Evolutionary conservation across 1,139 yeast genomes (phyloP).

Genomic region (Geotrichum siamense): DNA sequence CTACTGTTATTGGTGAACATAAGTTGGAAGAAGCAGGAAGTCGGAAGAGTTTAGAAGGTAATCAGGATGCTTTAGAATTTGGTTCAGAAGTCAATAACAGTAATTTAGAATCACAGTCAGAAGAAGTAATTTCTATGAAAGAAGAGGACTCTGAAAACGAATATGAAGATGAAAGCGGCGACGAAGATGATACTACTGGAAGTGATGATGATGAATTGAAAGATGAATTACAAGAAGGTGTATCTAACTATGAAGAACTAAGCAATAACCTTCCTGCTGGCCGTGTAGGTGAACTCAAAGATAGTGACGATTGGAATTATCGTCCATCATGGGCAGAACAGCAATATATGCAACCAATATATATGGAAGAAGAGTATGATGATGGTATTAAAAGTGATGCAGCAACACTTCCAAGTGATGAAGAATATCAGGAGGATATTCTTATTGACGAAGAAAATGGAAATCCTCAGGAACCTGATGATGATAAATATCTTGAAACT

Average conservation of each 20-base stretch:
- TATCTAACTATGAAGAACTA: conserved; percentile 1
- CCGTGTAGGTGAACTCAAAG: conserved; percentile 5
- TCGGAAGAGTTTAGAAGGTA: conserved; percentile 10
- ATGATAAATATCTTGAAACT: conserved; percentile 7
- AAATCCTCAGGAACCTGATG: conserved; percentile 6
- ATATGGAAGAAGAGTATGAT: conserved; percentile 6
- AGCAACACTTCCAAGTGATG: conserved; percentile 18
- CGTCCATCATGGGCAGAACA: conserved; percentile 8
- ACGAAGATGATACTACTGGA: not conserved
- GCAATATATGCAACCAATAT: conserved; percentile 1
- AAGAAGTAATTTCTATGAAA: no score
- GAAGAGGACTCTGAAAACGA: conserved; percentile 18
- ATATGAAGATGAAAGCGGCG: not conserved
- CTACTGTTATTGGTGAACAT: conserved; percentile 12
- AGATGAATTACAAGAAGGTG: no score
- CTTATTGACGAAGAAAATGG: conserved; percentile 6
- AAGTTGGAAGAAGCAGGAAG: conserved; percentile 9
- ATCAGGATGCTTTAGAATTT: conserved; percentile 5
- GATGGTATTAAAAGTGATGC: conserved; percentile 16
- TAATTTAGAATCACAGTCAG: no score
- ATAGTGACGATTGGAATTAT: conserved; percentile 10
- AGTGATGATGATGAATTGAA: no score
- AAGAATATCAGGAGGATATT: conserved; percentile 18
- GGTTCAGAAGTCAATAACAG: no score
- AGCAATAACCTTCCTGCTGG: conserved; percentile 5